A percentile compares a stretch with the other conserved stretches of the same genome.
These are phyloP conservation scores for Ceratobasidium papillatum DNA, from an alignment of 1,284 basidiomycete species.

Conservation along the genomic window DNA sequence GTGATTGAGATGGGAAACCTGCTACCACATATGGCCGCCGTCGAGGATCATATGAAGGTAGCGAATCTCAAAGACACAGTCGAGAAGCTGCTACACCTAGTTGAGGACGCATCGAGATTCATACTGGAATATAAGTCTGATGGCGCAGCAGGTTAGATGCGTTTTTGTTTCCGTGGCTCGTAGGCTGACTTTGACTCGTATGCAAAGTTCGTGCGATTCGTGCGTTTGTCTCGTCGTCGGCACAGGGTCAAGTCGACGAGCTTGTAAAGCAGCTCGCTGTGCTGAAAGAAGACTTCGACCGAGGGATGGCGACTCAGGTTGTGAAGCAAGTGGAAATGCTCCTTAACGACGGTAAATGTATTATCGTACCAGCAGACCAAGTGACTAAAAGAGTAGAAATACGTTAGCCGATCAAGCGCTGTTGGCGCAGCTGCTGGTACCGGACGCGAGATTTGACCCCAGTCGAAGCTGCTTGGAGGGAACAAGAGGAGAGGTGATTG, in stretches of 20 bases:
- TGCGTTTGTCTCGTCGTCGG: background rate
- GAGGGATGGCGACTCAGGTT: background rate
- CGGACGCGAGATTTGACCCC: background rate
- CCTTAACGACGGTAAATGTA: background rate
- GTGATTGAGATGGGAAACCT: background rate
- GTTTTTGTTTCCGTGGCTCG: background rate
- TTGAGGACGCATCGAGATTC: background rate
- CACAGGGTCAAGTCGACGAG: background rate
- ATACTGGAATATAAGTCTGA: background rate
- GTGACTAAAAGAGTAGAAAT: background rate
- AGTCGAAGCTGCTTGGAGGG: background rate
- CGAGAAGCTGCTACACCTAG: background rate
- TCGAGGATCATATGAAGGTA: no score
- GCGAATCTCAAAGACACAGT: background rate
- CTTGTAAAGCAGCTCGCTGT: background rate
- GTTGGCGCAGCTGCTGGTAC: background rate
- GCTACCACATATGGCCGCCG: background rate
- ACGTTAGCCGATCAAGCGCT: background rate
- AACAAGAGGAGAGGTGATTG: background rate
- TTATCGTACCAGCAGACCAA: background rate
- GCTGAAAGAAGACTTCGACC: constrained; percentile 3
- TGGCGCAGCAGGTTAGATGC: background rate
- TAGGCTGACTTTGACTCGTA: background rate
- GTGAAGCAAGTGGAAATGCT: background rate
- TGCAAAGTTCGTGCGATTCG: background rate